Conservation (phyloP, 257 asterid species). For the Jacaranda copaia region DNA sequence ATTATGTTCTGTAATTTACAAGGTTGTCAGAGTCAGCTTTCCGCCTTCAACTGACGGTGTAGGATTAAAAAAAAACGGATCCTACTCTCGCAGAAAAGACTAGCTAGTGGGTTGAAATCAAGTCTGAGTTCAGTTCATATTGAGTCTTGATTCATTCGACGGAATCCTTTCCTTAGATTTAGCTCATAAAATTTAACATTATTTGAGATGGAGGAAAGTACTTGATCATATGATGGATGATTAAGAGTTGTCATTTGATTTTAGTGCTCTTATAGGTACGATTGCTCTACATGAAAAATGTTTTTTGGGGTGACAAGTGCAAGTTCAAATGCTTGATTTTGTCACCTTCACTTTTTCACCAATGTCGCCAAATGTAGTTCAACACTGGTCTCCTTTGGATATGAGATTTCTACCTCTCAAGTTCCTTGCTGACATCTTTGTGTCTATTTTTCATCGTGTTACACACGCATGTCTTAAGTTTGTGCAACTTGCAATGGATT, state of each 20-base stretch:
- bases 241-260: background rate
- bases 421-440: background rate
- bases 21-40: background rate
- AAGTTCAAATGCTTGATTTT: background rate
- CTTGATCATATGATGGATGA: background rate
- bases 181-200: background rate
- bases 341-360: background rate
- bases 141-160: too few species aligned
- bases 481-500: background rate
- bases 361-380: too few species aligned
- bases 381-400: too few species aligned
- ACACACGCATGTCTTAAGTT: background rate
- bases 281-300: background rate
- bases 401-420: background rate
- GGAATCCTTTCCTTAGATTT: background rate
- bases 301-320: background rate
- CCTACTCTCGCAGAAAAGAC: too few species aligned
- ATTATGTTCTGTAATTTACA: slow-evolving; percentile 48
- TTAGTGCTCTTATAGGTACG: background rate
- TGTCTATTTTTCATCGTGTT: background rate
- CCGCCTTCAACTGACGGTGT: background rate
- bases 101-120: too few species aligned
- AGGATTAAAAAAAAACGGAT: background rate
- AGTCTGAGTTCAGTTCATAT: too few species aligned
- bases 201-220: background rate